Conservation (phyloP, 1,139 yeast genomes). For the Geotrichum armillariae region DNA sequence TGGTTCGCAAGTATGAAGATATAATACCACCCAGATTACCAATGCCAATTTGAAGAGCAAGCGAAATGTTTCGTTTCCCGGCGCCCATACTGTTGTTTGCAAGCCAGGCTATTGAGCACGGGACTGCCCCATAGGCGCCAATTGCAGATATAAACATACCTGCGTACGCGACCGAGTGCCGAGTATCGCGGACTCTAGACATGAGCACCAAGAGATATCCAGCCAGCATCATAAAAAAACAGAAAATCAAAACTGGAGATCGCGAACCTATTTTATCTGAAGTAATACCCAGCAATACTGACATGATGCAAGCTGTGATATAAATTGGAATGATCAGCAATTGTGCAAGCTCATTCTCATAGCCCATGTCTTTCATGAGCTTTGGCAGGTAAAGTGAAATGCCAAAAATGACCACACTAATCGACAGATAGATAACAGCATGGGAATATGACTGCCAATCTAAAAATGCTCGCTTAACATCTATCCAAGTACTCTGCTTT, state of each 20-base stretch:
- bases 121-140: slow-evolving; percentile 42
- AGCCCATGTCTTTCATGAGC: slow-evolving; percentile 37
- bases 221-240: slow-evolving; percentile 35
- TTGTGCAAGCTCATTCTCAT: slow-evolving; percentile 31
- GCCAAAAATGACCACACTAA: slow-evolving; percentile 29
- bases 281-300: slow-evolving; percentile 37
- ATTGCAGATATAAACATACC: slow-evolving; percentile 41
- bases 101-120: slow-evolving; percentile 44
- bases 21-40: slow-evolving; percentile 46
- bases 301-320: slow-evolving; percentile 37
- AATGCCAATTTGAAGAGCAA: slow-evolving; percentile 45
- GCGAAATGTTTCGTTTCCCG: slow-evolving; percentile 43
- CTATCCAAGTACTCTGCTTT: slow-evolving; percentile 23
- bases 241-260: slow-evolving; percentile 39
- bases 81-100: slow-evolving; percentile 42
- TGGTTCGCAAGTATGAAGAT: slow-evolving; percentile 25
- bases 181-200: slow-evolving; percentile 19
- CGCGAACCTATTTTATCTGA: slow-evolving; percentile 39
- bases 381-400: slow-evolving; percentile 38
- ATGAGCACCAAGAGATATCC: slow-evolving; percentile 41
- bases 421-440: slow-evolving; percentile 24
- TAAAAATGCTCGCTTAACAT: slow-evolving; percentile 34
- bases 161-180: slow-evolving; percentile 34
- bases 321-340: slow-evolving; percentile 41
- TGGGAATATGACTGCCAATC: slow-evolving; percentile 37